Percentiles rank a stretch among this genome's conserved stretches.
These are phyloP conservation scores for Rhododendron molle DNA, from an alignment of 148 eudicot species.

Conservation along the genomic window DNA sequence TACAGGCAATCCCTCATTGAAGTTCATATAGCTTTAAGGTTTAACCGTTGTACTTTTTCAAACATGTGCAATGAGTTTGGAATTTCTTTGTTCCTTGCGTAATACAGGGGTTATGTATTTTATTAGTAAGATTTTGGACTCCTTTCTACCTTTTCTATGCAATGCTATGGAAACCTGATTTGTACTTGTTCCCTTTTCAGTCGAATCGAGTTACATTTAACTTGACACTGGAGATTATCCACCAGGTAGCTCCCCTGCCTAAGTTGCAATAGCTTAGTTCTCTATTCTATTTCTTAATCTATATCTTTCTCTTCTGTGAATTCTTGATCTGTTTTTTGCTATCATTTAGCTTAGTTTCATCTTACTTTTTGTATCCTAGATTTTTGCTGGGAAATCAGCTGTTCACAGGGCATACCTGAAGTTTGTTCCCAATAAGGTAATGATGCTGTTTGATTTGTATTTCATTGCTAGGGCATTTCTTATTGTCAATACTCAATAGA, in stretches of 20 bases:
- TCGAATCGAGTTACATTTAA: too few relatives aligned
- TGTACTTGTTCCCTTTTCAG: conserved; percentile 36
- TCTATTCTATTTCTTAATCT: background rate
- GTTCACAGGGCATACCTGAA: conserved; percentile 83
- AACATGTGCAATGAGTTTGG: background rate
- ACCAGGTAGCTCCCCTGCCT: too few relatives aligned
- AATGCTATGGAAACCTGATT: background rate
- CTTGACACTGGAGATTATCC: too few relatives aligned
- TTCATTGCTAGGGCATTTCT: background rate
- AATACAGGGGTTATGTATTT: background rate
- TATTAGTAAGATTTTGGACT: background rate
- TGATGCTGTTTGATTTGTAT: background rate
- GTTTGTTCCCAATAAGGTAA: conserved; percentile 78
- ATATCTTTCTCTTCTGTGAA: background rate
- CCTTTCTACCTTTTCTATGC: background rate
- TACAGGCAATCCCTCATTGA: background rate
- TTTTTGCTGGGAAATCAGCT: conserved; percentile 95
- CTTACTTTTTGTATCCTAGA: conserved; percentile 35
- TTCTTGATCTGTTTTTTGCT: background rate
- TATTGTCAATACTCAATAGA: background rate
- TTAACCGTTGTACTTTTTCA: background rate
- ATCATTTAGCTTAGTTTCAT: background rate
- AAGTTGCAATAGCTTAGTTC: background rate
- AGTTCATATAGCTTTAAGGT: background rate
- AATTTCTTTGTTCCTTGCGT: background rate